Base-by-base conservation (phyloP, 2,329 filamentous ascomycete genomes). In the Stachybotrys chartarum region DNA sequence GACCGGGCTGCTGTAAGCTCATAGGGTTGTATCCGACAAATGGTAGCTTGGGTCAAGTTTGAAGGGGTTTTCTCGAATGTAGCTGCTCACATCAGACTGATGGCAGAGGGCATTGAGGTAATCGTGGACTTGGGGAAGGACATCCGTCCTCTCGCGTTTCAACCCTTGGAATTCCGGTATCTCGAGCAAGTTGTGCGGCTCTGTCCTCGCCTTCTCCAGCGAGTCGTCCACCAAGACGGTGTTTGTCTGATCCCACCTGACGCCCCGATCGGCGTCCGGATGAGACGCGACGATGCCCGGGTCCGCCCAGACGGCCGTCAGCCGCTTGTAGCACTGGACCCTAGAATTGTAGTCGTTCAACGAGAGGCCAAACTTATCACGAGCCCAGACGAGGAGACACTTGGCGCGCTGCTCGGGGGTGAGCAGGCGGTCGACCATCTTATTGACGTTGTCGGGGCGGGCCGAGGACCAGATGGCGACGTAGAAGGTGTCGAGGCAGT, bases 381-480 rank as follows among this genome's bases (percentile, higher is more conserved):
- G 84, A 6, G 78, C 87, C 91, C 92, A 97, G 54, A 86, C 73
- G 17, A 85, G 87, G 32, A 90, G 77, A 17, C 95, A 77, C 30
- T 76, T 70, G 0, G 70, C 56, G 35, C 75, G 75, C 61, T 87
- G 78, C 1, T 77, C 66, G 0, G 72, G 69, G 0, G 78, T 74
- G 56, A 96, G 78, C 0, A 96, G 78, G 51, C 82, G 74, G 3
- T 75, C 71, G 58, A 90, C 83, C 78, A 96, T 89, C 42, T 72
- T 73, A 8, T 71, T 61, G 14, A 96, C 90, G 60, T 94, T 97
- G 1, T 80, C 70, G 0, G 85, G 86, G 18, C 79, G 82, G 0
- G 93, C 91, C 7, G 90, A 96, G 1, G 93, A 96, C 91, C 93
- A 99, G 56, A 97, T 83, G 73, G 91, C 90, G 32, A 96, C 87